Evolutionary conservation across 768 basidiomycete species (phyloP).

Genomic region (Tulasnella sp.): DNA sequence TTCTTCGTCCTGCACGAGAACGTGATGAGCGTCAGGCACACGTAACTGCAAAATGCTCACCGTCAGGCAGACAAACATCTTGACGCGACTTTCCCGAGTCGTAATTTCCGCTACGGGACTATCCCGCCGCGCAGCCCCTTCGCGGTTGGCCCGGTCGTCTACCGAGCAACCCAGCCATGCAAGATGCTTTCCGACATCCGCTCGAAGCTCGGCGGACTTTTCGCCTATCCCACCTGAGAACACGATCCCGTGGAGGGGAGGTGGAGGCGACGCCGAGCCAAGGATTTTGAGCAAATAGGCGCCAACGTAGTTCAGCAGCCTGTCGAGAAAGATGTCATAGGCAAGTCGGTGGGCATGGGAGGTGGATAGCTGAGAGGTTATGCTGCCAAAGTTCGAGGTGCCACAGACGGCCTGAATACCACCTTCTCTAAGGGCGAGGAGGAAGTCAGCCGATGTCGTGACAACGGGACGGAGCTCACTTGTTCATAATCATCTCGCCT

Average conservation of each 20-base stretch:
- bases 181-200: conserved; percentile 41
- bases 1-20: conserved; percentile 18
- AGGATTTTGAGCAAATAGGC: conserved; percentile 61
- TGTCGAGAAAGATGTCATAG: conserved; percentile 67
- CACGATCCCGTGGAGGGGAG: conserved; percentile 59
- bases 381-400: conserved; percentile 68
- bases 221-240: conserved; percentile 89
- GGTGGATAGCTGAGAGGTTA: conserved; percentile 33
- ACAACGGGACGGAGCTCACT: conserved; percentile 23
- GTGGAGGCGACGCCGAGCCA: conserved; percentile 26
- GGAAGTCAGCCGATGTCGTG: background rate
- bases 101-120: conserved; percentile 38
- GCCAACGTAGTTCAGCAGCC: conserved; percentile 59
- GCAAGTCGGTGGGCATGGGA: conserved; percentile 40
- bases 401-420: conserved; percentile 73
- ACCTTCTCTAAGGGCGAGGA: conserved; percentile 34
- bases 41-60: conserved; percentile 24
- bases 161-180: conserved; percentile 48
- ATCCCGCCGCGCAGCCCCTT: conserved; percentile 26
- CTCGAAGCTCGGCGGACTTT: conserved; percentile 46
- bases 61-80: conserved; percentile 49
- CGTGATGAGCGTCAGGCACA: background rate
- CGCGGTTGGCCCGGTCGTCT: conserved; percentile 40
- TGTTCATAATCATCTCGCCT: conserved; percentile 33
- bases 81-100: conserved; percentile 22